Conservation (phyloP, 2,329 filamentous ascomycete species). For the Alternaria rosae region DNA sequence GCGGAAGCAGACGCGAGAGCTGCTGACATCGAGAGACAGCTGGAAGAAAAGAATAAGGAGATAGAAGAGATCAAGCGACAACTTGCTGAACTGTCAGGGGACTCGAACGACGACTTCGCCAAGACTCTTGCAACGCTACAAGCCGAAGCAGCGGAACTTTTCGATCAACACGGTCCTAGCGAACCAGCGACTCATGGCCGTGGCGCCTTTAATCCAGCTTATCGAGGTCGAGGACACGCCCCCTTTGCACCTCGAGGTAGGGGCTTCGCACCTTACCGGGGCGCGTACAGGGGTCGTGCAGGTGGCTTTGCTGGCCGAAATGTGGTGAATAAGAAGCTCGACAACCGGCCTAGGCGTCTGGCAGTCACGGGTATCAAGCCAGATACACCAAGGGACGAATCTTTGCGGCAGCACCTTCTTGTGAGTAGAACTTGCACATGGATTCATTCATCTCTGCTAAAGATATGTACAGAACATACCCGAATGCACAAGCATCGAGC, state of each 20-base stretch:
- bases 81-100: slow-evolving; percentile 60
- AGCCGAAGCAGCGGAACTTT: slow-evolving; percentile 68
- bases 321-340: slow-evolving; percentile 67
- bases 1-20: slow-evolving; percentile 69
- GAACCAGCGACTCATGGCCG: slow-evolving; percentile 29
- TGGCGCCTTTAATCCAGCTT: slow-evolving; percentile 40
- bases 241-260: slow-evolving; percentile 19
- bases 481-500: slow-evolving; percentile 49
- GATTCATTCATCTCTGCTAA: slow-evolving; percentile 2
- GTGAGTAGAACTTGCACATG: slow-evolving; percentile 24
- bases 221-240: slow-evolving; percentile 50
- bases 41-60: slow-evolving; percentile 71
- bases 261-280: slow-evolving; percentile 41
- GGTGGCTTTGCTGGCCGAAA: slow-evolving; percentile 35
- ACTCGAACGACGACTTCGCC: slow-evolving; percentile 21
- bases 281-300: slow-evolving; percentile 55
- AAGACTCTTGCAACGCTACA: slow-evolving; percentile 34
- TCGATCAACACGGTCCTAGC: slow-evolving; percentile 61
- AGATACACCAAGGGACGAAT: slow-evolving; percentile 69
- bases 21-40: slow-evolving; percentile 69
- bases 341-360: slow-evolving; percentile 76
- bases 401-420: slow-evolving; percentile 73
- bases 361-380: slow-evolving; percentile 70
- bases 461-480: slow-evolving; percentile 35
- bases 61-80: slow-evolving; percentile 68